Conservation (phyloP, 306 rosid genomes). For the Ormosia emarginata region DNA sequence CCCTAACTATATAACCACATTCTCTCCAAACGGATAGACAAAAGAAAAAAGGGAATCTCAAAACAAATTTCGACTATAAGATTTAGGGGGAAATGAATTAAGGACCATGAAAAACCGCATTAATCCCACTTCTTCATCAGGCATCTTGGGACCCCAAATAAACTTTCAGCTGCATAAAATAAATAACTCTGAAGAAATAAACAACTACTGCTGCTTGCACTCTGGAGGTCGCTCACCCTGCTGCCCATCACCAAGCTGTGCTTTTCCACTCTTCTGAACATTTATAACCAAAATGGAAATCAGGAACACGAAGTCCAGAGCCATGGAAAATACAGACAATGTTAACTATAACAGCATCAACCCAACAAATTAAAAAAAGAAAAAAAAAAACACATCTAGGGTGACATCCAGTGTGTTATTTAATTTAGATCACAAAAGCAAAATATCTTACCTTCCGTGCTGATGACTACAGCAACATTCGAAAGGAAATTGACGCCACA, state of each 20-base stretch:
- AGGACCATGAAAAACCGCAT: conserved; percentile 45
- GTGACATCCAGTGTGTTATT: not conserved
- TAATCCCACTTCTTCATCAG: conserved; percentile 26
- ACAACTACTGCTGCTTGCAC: conserved; percentile 82
- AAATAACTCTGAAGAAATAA: not conserved
- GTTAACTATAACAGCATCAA: not conserved
- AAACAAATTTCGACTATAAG: conserved; percentile 21
- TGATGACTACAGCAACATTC: conserved; percentile 38
- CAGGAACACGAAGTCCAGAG: not conserved
- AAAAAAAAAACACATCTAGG: not conserved
- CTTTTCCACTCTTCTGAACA: conserved; percentile 53
- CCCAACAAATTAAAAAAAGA: not conserved
- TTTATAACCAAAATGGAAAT: not conserved
- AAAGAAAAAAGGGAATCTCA: conserved; percentile 14
- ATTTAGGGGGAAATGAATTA: conserved; percentile 23
- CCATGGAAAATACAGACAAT: not conserved
- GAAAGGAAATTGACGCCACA: not conserved
- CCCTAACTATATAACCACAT: conserved; percentile 38
- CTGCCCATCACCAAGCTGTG: conserved; percentile 39
- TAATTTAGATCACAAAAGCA: not conserved
- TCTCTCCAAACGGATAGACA: conserved; percentile 19
- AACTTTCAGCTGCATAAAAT: conserved; percentile 3
- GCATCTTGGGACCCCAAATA: conserved; percentile 15
- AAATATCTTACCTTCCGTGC: conserved; percentile 44
- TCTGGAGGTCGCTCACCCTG: conserved; percentile 78